These are phyloP conservation scores for Geotrichum australiense DNA, from an alignment of 1,139 yeast genomes.

Conservation along the genomic window DNA sequence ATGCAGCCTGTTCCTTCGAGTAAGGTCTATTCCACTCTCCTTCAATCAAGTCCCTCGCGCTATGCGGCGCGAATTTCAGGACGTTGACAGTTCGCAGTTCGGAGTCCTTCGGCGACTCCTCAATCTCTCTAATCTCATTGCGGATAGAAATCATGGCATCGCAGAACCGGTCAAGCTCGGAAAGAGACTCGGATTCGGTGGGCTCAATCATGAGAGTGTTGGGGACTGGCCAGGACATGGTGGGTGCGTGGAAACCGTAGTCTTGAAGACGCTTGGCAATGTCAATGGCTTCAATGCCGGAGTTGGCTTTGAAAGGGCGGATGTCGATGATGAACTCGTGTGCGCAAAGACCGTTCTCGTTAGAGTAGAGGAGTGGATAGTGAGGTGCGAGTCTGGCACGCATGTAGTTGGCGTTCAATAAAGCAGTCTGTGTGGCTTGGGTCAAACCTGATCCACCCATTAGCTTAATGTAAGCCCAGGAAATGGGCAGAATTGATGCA, in stretches of 20 bases:
- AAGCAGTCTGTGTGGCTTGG: constrained; percentile 78
- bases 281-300: constrained; percentile 90
- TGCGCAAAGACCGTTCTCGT: constrained; percentile 73
- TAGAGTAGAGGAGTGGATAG: constrained; percentile 70
- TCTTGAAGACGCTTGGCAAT: constrained; percentile 95
- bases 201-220: constrained; percentile 98
- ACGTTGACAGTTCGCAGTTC: constrained; percentile 46
- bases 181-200: constrained; percentile 86
- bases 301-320: constrained; percentile 64
- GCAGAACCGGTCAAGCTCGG: constrained; percentile 83
- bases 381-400: constrained; percentile 63
- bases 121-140: constrained; percentile 71
- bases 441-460: constrained; percentile 83
- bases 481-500: constrained; percentile 86
- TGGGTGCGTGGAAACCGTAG: constrained; percentile 98
- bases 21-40: constrained; percentile 81
- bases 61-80: constrained; percentile 88
- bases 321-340: constrained; percentile 93
- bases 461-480: constrained; percentile 91
- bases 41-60: constrained; percentile 66
- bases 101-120: constrained; percentile 42
- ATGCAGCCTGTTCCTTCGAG: constrained; percentile 89
- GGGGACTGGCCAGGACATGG: constrained; percentile 97
- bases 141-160: constrained; percentile 81
- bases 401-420: constrained; percentile 95